Evolutionary conservation across 345 rosid genomes (phyloP).

Genomic region (Eucalyptus marginata): DNA sequence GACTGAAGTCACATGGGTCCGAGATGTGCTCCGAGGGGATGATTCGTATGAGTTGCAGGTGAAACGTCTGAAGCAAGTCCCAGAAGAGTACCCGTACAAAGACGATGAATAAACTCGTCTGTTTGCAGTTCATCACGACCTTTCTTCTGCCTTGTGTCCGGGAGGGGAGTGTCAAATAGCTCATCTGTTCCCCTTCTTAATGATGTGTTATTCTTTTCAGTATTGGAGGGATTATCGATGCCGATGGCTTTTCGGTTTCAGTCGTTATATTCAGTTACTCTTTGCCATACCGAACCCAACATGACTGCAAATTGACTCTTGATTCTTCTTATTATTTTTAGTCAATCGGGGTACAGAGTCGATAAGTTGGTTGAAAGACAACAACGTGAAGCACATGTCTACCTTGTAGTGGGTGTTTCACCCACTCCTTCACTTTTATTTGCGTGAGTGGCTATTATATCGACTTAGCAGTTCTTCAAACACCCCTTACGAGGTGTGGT

Average conservation of each 20-base stretch:
- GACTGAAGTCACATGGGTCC: slow-evolving; percentile 83
- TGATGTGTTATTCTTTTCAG: neutral
- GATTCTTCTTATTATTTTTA: neutral
- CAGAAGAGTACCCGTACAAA: slow-evolving; percentile 92
- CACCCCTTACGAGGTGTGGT: too few species aligned
- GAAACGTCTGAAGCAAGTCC: slow-evolving; percentile 75
- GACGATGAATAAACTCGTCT: slow-evolving; percentile 53
- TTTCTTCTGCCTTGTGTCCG: neutral
- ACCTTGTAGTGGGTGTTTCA: too few species aligned
- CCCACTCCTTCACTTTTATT: too few species aligned
- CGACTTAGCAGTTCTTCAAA: fast-evolving
- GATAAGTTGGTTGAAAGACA: too few species aligned
- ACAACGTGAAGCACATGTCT: fast-evolving
- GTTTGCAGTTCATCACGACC: neutral
- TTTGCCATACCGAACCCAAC: neutral
- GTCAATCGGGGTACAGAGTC: too few species aligned
- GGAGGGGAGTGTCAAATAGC: neutral
- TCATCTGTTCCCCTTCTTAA: neutral
- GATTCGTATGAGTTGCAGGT: slow-evolving; percentile 84
- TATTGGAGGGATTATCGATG: neutral
- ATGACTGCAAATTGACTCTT: neutral
- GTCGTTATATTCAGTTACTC: neutral
- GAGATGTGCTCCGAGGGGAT: slow-evolving; percentile 75
- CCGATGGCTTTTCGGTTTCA: neutral
- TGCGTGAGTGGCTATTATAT: fast-evolving